Evolutionary conservation across 2,329 filamentous ascomycete species (phyloP), one percentile per base, ranked within the genome.

Genomic region (Lojkania enalia): DNA sequence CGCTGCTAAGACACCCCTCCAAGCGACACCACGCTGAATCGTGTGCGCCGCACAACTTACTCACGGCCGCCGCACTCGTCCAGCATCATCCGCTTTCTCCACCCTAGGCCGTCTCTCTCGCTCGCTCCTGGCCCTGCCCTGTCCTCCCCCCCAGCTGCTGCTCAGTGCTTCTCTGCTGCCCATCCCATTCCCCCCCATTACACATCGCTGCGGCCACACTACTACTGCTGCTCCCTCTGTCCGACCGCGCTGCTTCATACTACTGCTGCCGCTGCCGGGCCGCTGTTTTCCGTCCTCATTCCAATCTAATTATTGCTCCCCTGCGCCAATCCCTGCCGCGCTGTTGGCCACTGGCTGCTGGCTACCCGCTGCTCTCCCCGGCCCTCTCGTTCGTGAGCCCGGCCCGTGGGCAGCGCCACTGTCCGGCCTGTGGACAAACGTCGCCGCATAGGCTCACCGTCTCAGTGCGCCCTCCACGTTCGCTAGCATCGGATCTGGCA

Each of bases 341-440:
- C 38, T n/a, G 12, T 20, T 3, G 14, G 23, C 23, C 23, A 27
- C 7, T 39, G 3, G 6, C 5, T 9, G 20, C 42, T 16, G 13
- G 20, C 31, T 15, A 23, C 35, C 19, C 36, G 21, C 25, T 36
- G 30, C 20, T n/a, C 20, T 29, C 51, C 56, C 57, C 45, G 52
- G 50, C 57, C 54, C 42, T 46, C 49, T 39, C 49, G 55, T 61
- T 58, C 57, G 54, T 54, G 53, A 42, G 59, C 55, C 57, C 57
- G 60, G 57, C 48, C 60, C 57, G 51, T 49, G 48, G 41, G 14
- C 33, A 57, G 56, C 57, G 58, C 60, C 61, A 61, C 58, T 47
- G 49, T 47, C 53, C 56, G 44, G 51, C 55, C 55, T 57, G 55
- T 51, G 44, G 54, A 44, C 59, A 61, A 66, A 61, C 63, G 61